These are phyloP conservation scores for Xerocomellus chrysenteron DNA, from an alignment of 768 basidiomycete species.

Conservation along the genomic window DNA sequence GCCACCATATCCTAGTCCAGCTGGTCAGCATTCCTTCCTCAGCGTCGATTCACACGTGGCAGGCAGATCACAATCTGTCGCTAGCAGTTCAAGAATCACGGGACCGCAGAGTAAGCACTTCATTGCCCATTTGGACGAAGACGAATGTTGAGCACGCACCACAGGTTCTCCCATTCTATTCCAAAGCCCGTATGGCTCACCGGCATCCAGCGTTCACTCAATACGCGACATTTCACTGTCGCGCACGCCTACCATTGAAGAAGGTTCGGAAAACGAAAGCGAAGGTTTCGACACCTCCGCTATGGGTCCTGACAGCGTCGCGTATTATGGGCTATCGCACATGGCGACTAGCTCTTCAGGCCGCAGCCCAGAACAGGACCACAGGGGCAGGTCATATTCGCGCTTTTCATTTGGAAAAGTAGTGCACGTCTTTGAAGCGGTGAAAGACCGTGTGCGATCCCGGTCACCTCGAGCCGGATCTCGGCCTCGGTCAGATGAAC, in stretches of 20 bases:
- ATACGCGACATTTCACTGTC: constrained; percentile 24
- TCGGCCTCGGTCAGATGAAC: background rate
- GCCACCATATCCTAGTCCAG: constrained; percentile 33
- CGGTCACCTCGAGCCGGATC: constrained; percentile 37
- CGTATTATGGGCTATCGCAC: constrained; percentile 15
- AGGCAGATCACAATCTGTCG: constrained; percentile 8
- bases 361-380: constrained; percentile 19
- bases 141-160: background rate
- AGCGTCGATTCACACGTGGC: background rate
- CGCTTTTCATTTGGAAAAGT: constrained; percentile 56
- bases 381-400: constrained; percentile 39
- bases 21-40: background rate
- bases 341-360: constrained; percentile 15
- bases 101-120: constrained; percentile 11
- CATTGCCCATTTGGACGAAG: background rate
- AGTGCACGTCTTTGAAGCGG: constrained; percentile 48
- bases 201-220: constrained; percentile 9
- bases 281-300: constrained; percentile 8
- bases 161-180: constrained; percentile 12
- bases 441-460: constrained; percentile 46
- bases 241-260: constrained; percentile 44
- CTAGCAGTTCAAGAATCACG: constrained; percentile 9
- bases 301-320: constrained; percentile 2
- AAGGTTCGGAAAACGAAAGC: constrained; percentile 36
- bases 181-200: constrained; percentile 1